These are phyloP conservation scores for Cardamine occulta DNA, from an alignment of 345 rosid species.

Conservation along the genomic window DNA sequence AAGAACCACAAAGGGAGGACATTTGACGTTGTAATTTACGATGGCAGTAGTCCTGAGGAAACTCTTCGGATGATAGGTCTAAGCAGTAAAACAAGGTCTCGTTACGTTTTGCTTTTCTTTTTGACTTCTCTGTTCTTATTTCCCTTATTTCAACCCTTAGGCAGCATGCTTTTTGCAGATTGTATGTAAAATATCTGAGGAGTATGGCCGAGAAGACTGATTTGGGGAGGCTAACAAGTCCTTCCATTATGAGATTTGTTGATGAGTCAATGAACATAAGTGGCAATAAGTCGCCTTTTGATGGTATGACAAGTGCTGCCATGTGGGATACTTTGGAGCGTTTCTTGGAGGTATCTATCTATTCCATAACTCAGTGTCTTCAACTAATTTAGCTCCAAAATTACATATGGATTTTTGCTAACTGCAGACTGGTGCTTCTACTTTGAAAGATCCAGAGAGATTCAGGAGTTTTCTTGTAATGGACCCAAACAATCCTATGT, in stretches of 20 bases:
- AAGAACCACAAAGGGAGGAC: conserved; percentile 49
- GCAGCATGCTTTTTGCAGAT: conserved; percentile 42
- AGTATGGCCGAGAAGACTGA: conserved; percentile 87
- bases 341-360: conserved; percentile 60
- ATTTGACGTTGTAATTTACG: conserved; percentile 68
- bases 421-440: conserved; percentile 66
- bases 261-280: conserved; percentile 70
- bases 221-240: conserved; percentile 82
- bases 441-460: conserved; percentile 52
- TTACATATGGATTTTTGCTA: conserved; percentile 3
- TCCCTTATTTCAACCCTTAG: neutral
- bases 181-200: conserved; percentile 79
- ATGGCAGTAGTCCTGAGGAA: conserved; percentile 73
- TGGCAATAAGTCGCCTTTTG: conserved; percentile 51
- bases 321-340: conserved; percentile 76
- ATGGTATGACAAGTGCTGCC: conserved; percentile 60
- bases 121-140: neutral
- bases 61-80: conserved; percentile 76
- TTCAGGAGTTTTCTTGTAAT: conserved; percentile 68
- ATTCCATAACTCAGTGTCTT: conserved; percentile 1
- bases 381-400: neutral
- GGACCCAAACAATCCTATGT: conserved; percentile 63
- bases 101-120: neutral
- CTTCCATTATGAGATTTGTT: conserved; percentile 71
- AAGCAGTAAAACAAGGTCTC: conserved; percentile 76